Evolutionary conservation across 148 eudicot genomes (phyloP).

Genomic region (Rhododendron molle): DNA sequence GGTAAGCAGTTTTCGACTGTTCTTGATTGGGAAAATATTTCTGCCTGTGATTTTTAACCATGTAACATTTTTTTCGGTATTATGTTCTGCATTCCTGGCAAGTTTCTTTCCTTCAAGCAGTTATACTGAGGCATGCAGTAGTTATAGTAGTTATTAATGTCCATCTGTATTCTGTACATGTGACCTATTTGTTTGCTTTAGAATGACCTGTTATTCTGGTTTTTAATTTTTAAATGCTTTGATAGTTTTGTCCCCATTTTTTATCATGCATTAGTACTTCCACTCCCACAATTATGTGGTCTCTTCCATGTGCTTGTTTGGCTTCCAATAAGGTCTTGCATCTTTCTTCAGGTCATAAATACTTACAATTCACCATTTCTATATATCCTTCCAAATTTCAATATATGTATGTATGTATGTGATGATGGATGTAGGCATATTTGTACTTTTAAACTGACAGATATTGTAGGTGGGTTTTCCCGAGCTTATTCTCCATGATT

Average conservation of each 20-base stretch:
- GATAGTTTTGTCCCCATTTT: background rate
- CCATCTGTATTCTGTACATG: background rate
- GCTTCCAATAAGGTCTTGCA: background rate
- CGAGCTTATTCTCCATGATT: background rate
- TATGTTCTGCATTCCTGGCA: background rate
- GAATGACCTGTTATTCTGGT: background rate
- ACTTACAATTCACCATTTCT: background rate
- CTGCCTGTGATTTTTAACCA: background rate
- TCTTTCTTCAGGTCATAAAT: background rate
- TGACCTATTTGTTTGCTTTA: background rate
- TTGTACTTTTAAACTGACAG: background rate
- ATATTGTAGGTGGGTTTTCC: background rate
- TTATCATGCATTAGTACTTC: background rate
- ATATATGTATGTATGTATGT: background rate
- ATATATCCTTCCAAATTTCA: background rate
- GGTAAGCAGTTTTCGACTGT: constrained; percentile 47
- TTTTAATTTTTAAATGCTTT: background rate
- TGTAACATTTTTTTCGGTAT: background rate
- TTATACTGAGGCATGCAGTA: background rate
- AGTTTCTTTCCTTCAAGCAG: constrained; percentile 1
- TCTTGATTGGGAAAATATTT: background rate
- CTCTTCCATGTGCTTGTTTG: background rate
- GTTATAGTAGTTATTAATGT: background rate
- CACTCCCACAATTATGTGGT: background rate
- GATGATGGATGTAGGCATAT: background rate